Evolutionary conservation across 805 yeast genomes (phyloP), one percentile per base, ranked within the genome.

Genomic region (Candida khao-thaluensis): DNA sequence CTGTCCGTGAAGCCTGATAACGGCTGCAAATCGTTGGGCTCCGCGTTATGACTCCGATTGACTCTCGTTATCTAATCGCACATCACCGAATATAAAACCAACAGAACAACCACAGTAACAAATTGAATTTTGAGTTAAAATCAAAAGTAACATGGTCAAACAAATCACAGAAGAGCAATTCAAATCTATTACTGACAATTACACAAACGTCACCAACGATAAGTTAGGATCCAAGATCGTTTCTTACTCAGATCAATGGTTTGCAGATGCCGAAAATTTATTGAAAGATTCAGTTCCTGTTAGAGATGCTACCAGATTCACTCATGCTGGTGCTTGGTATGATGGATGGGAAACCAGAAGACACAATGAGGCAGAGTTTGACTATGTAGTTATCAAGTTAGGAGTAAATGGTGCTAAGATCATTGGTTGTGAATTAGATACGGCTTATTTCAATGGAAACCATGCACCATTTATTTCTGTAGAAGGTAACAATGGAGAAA

Each of bases 291-390:
- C 72, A 32, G 74, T 82, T 3, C 95, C 97, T 2, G 76, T 87
- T 41, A 71, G 95, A 54, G 95, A 88, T 52, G 82, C 85, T 8
- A 83, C 89, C 20, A 73, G 76, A 52, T 90, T 88, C 60, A 78
- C 82, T 2, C 84, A 76, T 43, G 77, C 90, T 3, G 98, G 98
- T 37, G 96, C 96, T 3, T 91, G 97, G 96, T 91, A 87, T 58
- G 99, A 91, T 51, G 99, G 99, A 16, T 91, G 98, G 98, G 98
- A 91, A 63, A 91, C 98, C 9, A 75, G 97, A 59, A 76, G 99
- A 64, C 99, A 91, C 70, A 91, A 91, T 61, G 65, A 78, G 1
- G 85, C 71, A 40, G 87, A 79, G 40, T 84, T 85, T 29, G 99
- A 91, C 57, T 91, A 93, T 88, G 96, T 86, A 14, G 69, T 86